Percentiles rank a stretch among this genome's conserved stretches.
These are phyloP conservation scores for Saraca asoca DNA, from an alignment of 331 rosid genomes.

Conservation along the genomic window DNA sequence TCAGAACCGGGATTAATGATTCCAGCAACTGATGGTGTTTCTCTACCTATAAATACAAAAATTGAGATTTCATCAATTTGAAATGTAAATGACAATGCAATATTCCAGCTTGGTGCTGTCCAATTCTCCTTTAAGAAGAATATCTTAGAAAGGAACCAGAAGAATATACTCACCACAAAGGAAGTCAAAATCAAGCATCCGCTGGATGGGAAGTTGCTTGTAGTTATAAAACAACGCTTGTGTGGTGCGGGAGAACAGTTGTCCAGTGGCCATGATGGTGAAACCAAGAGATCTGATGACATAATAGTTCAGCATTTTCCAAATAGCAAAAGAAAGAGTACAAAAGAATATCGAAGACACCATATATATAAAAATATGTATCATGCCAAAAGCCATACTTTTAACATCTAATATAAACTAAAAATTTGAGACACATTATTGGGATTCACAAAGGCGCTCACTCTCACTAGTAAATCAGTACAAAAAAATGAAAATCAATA, in stretches of 20 bases:
- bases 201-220: constrained; percentile 96
- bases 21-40: constrained; percentile 98
- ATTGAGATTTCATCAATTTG: constrained; percentile 28
- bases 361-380: background rate
- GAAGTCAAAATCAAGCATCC: constrained; percentile 99
- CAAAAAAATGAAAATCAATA: background rate
- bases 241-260: constrained; percentile 85
- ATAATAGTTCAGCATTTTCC: constrained; percentile 30
- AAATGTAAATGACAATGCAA: constrained; percentile 9
- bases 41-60: constrained; percentile 69
- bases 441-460: background rate
- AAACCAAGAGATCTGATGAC: constrained; percentile 49
- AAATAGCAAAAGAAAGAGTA: constrained; percentile 18
- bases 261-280: constrained; percentile 87
- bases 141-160: background rate
- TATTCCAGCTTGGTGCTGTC: background rate
- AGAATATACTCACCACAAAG: constrained; percentile 76
- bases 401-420: background rate
- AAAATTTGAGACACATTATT: background rate
- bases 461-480: constrained; percentile 18
- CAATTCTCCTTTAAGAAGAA: background rate
- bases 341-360: background rate
- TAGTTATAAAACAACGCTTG: constrained; percentile 96
- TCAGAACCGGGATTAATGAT: constrained; percentile 95
- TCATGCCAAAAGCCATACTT: constrained; percentile 8